Conservation (phyloP, 129 eudicot species). For the Tagetes erecta region DNA sequence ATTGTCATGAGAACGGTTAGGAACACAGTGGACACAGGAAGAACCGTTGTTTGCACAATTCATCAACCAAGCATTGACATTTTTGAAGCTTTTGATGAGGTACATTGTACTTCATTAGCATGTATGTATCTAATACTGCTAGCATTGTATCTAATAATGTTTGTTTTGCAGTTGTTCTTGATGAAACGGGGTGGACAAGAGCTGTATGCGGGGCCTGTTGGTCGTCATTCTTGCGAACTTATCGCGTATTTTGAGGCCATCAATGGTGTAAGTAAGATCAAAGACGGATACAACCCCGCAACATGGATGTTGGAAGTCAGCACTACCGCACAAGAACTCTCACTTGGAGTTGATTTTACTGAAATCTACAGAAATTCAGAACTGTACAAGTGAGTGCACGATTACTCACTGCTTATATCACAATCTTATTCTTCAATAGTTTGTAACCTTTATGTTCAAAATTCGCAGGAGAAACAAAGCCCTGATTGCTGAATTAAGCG, state of each 20-base stretch:
- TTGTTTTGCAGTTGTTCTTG: conserved; percentile 62
- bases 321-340: conserved; percentile 49
- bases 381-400: conserved; percentile 37
- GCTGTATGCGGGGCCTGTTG: conserved; percentile 78
- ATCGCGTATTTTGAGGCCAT: conserved; percentile 68
- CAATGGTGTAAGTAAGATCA: conserved; percentile 57
- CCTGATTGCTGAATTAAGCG: conserved; percentile 40
- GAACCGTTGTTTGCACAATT: conserved; percentile 67
- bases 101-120: conserved; percentile 6
- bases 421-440: neutral
- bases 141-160: neutral
- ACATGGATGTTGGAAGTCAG: conserved; percentile 80
- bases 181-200: conserved; percentile 88
- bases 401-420: neutral
- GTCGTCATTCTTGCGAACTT: conserved; percentile 68
- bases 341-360: conserved; percentile 52
- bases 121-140: too few relatives aligned
- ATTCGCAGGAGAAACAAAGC: conserved; percentile 50
- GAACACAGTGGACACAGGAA: conserved; percentile 63
- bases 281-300: conserved; percentile 69
- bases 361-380: conserved; percentile 58
- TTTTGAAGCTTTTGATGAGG: conserved; percentile 70
- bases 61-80: conserved; percentile 68
- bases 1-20: conserved; percentile 64
- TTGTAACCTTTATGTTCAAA: conserved; percentile 2